Conservation (phyloP, 2,329 filamentous ascomycete genomes). For the Pseudopithomyces chartarum region DNA sequence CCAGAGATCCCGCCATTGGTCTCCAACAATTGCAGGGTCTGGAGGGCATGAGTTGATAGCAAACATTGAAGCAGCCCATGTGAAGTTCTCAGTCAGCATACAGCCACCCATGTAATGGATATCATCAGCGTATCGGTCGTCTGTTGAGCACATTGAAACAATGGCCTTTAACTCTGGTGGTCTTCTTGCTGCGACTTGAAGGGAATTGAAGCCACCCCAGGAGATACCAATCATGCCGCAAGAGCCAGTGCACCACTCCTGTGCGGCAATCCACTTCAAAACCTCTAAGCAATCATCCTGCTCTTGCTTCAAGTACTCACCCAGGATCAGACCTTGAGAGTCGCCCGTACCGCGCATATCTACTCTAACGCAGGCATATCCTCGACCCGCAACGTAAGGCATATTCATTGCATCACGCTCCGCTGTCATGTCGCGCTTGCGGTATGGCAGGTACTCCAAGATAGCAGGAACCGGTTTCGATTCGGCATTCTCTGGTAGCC, state of each 20-base stretch:
- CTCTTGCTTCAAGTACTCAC: conserved; percentile 5
- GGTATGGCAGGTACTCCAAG: conserved; percentile 3
- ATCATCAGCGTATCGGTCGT: conserved; percentile 4
- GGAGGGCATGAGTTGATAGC: conserved; percentile 5
- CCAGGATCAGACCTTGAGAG: conserved; percentile 3
- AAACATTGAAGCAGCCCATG: conserved; percentile 7
- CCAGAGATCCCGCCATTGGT: conserved; percentile 7
- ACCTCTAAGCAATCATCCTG: conserved; percentile 4
- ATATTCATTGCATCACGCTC: conserved; percentile 6
- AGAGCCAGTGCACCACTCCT: conserved; percentile 3
- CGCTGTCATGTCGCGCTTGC: conserved; percentile 6
- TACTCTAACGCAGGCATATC: conserved; percentile 4
- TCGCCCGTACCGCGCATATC: conserved; percentile 9
- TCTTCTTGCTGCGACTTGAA: conserved; percentile 5
- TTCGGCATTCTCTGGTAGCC: conserved; percentile 3
- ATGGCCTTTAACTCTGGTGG: conserved; percentile 3
- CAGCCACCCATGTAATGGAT: conserved; percentile 5
- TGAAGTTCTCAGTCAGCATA: conserved; percentile 3
- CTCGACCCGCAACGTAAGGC: conserved; percentile 4
- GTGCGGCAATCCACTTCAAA: conserved; percentile 3
- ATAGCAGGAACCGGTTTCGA: conserved; percentile 1
- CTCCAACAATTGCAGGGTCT: conserved; percentile 2
- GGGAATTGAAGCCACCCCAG: conserved; percentile 6
- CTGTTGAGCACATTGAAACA: not conserved
- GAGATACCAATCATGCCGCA: conserved; percentile 9